Evolutionary conservation across 148 eudicot genomes (phyloP).

Genomic region (Hydrangea macrophylla): DNA sequence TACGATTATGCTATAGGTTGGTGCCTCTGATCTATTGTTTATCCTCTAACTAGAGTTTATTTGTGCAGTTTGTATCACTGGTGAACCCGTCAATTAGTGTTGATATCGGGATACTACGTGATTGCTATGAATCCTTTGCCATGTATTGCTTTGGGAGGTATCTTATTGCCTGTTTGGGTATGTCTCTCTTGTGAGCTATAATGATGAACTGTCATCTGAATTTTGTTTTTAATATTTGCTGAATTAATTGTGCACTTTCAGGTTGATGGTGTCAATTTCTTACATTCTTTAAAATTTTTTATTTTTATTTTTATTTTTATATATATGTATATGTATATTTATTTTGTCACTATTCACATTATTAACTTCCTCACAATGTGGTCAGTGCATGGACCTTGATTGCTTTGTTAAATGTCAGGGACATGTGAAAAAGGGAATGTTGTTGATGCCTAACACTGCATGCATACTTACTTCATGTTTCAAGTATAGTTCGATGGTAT

Average conservation of each 20-base stretch:
- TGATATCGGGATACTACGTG: slow-evolving; percentile 85
- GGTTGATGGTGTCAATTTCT: background rate
- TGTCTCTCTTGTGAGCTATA: slow-evolving; percentile 21
- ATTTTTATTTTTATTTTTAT: background rate
- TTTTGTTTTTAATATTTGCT: background rate
- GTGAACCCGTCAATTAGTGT: slow-evolving; percentile 85
- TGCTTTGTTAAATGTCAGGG: too few species aligned
- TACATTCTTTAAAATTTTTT: too few species aligned
- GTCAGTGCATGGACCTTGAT: too few species aligned
- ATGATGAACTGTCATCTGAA: background rate
- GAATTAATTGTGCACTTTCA: background rate
- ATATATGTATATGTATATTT: too few species aligned
- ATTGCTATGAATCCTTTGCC: slow-evolving; percentile 98
- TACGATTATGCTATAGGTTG: background rate
- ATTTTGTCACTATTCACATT: background rate
- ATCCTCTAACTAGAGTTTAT: slow-evolving; percentile 9
- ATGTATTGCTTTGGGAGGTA: slow-evolving; percentile 99
- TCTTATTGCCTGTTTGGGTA: slow-evolving; percentile 96
- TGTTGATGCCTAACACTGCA: too few species aligned
- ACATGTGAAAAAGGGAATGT: too few species aligned
- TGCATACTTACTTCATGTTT: too few species aligned
- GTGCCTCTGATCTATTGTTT: background rate
- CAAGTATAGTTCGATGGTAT: too few species aligned
- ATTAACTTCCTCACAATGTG: background rate
- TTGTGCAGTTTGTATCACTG: slow-evolving; percentile 81